Evolutionary conservation across 1,139 yeast genomes (phyloP), one percentile per base, ranked within the genome.

Genomic region (Kazachstania sp.): DNA sequence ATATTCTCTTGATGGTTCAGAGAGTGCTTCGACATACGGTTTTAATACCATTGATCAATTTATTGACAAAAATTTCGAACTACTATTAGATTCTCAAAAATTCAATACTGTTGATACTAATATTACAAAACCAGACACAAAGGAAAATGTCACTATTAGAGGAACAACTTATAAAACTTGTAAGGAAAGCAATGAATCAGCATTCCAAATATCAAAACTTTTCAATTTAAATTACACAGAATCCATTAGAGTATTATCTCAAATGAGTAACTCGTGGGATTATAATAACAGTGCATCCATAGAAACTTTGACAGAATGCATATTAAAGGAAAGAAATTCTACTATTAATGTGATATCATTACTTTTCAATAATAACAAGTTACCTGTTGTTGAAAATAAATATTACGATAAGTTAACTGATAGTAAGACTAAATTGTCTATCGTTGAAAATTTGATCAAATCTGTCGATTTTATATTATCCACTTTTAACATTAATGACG

Each of bases 311-410:
- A 56, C 65, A 1, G 51, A 54, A 19, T 51, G 52, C 6, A 49
- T 65, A 2, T 51, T 65, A 19, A 60, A 60, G 20, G 66, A 66
- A 50, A 57, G 70, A 37, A 53, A 50, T 16, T 48, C 69, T 1
- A 59, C 78, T 0, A 59, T 74, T 37, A 68, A 69, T 30, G 66
- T 74, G n/a, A 71, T 69, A 1, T 54, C 64, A 13, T 69, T 68
- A 50, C 58, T 77, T 44, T 63, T 70, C 47, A 72, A 71, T 48
- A 56, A 70, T 50, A 53, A 59, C 2, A 49, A 55, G 8, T 58
- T 65, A 3, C 67, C 77, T 1, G 52, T 62, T 0, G 53, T 62
- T 3, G 65, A 71, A 15, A 71, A 68, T 45, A 70, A 71, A 47
- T 57, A 74, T 46, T 75, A 78, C 3, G 68, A 65, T 46, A 69